A percentile compares a stretch with the other conserved stretches of the same genome.
phyloP scores from a whole-genome alignment of 2,329 filamentous ascomycete genomes.

The Chrysoporthe cubensis region DNA sequence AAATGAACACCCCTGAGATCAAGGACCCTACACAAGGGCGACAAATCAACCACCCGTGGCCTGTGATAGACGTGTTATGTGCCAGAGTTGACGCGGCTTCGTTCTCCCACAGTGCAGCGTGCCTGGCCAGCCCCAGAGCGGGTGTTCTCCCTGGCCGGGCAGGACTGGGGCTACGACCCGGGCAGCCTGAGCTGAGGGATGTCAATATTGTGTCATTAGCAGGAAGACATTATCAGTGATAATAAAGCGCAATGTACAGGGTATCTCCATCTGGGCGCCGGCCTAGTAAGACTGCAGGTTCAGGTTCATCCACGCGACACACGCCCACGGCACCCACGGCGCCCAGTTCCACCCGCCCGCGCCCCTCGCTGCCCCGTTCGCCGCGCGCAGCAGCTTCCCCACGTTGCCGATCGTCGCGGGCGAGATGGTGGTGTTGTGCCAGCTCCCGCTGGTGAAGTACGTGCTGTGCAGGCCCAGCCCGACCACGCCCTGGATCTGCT shows the following conservation, averaged over 20 bases:
- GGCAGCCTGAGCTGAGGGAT: not conserved
- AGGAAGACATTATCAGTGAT: not conserved
- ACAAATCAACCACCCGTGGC: not conserved
- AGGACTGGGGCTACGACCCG: not conserved
- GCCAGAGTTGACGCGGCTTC: not conserved
- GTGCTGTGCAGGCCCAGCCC: slow-evolving; percentile 29
- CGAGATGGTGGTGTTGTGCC: slow-evolving; percentile 23
- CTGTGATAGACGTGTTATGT: too few species aligned
- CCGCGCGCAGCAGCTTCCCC: slow-evolving; percentile 16
- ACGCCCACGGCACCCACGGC: slow-evolving; percentile 7
- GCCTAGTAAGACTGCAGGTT: not conserved
- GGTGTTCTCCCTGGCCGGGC: too few species aligned
- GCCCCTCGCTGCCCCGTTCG: slow-evolving; percentile 9
- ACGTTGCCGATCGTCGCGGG: slow-evolving; percentile 27
- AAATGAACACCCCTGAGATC: not conserved
- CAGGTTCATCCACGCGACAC: not conserved
- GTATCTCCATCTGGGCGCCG: not conserved
- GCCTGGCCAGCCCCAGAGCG: not conserved
- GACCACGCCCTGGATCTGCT: slow-evolving; percentile 27
- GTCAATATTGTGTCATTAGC: not conserved
- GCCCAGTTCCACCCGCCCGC: not conserved
- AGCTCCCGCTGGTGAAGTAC: slow-evolving; percentile 32
- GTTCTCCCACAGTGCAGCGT: not conserved
- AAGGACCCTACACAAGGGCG: not conserved
- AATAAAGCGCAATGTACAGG: not conserved